Evolutionary conservation across 2,329 filamentous ascomycete genomes (phyloP).

Genomic region (Fusarium sp.): DNA sequence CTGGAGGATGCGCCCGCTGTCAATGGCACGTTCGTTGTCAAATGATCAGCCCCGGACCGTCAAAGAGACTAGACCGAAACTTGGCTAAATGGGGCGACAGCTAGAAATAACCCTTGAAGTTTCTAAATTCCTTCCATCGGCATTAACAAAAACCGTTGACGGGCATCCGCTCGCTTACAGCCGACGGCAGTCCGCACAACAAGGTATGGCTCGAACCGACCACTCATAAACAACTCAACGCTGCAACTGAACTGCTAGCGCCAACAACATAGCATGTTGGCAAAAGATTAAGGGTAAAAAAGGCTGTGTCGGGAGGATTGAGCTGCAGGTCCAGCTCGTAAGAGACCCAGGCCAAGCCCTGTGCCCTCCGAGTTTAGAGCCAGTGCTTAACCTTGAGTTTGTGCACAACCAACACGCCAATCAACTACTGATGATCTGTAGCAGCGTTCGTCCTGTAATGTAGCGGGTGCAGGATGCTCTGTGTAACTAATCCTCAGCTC

Average conservation of each 20-base stretch:
- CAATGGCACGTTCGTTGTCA: background rate
- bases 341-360: background rate
- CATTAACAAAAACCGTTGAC: background rate
- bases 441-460: background rate
- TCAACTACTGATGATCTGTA: background rate
- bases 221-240: background rate
- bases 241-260: background rate
- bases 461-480: background rate
- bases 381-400: background rate
- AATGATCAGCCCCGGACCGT: background rate
- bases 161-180: background rate
- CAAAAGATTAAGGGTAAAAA: background rate
- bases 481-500: background rate
- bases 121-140: background rate
- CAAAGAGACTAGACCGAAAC: background rate
- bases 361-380: background rate
- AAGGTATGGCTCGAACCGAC: background rate
- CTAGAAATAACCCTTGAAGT: background rate
- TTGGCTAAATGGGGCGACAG: background rate
- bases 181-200: background rate
- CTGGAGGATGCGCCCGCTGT: background rate
- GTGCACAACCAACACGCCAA: background rate
- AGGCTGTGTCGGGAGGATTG: background rate
- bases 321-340: background rate
- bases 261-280: background rate